phyloP scores from a whole-genome alignment of 352 stramenopile genomes.

The Globisporangium radiosum region DNA sequence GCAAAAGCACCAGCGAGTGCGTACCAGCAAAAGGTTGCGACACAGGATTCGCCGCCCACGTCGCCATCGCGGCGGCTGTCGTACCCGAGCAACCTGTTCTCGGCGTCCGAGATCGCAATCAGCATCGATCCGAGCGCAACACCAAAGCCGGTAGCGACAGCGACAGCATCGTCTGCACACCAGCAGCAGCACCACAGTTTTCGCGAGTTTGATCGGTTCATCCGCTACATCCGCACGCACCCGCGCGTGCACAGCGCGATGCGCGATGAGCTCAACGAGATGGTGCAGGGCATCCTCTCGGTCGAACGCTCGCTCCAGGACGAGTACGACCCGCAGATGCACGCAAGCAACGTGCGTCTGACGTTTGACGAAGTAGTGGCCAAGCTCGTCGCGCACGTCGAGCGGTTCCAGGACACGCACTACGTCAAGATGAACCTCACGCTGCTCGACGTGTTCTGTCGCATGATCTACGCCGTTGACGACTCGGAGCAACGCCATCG shows the following conservation, averaged over 20 bases:
- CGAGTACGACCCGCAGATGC: slow-evolving; percentile 37
- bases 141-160: neutral
- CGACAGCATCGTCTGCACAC: neutral
- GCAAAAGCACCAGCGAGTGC: neutral
- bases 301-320: slow-evolving; percentile 39
- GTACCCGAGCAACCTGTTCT: slow-evolving; percentile 6
- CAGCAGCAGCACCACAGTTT: slow-evolving; percentile 26
- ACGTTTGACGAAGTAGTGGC: slow-evolving; percentile 66
- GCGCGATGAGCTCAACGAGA: slow-evolving; percentile 63
- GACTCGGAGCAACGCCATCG: slow-evolving; percentile 35
- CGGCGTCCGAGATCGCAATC: neutral
- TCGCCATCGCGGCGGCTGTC: slow-evolving; percentile 8
- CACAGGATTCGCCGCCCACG: slow-evolving; percentile 10
- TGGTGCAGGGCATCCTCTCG: slow-evolving; percentile 59
- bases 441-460: slow-evolving; percentile 61
- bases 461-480: slow-evolving; percentile 64
- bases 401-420: slow-evolving; percentile 39
- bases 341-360: slow-evolving; percentile 32
- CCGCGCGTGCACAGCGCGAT: slow-evolving; percentile 35
- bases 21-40: neutral
- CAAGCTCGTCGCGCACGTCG: slow-evolving; percentile 54
- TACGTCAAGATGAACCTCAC: slow-evolving; percentile 69
- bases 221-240: slow-evolving; percentile 33
- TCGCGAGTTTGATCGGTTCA: slow-evolving; percentile 39
- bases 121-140: neutral